Evolutionary conservation across 768 basidiomycete genomes (phyloP).

Genomic region (Leccinum fibrillosum): DNA sequence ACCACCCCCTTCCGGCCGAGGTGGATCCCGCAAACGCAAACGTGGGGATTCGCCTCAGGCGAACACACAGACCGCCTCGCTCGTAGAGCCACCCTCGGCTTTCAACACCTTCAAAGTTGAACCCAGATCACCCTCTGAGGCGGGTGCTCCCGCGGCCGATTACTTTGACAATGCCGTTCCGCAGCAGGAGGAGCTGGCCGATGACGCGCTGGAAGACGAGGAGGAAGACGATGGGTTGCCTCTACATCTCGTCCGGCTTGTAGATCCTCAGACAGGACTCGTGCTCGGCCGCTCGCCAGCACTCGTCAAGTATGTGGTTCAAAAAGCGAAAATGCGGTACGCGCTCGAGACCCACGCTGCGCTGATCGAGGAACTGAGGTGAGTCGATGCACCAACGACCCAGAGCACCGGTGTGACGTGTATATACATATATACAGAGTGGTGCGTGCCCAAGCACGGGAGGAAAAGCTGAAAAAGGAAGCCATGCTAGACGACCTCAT

Average conservation of each 20-base stretch:
- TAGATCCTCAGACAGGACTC: conserved; percentile 57
- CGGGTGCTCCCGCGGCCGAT: conserved; percentile 28
- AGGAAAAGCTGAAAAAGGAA: conserved; percentile 60
- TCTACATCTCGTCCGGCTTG: conserved; percentile 45
- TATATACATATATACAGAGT: conserved; percentile 23
- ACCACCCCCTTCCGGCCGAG: conserved; percentile 70
- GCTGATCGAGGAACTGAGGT: conserved; percentile 61
- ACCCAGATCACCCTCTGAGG: conserved; percentile 41
- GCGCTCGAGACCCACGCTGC: conserved; percentile 64
- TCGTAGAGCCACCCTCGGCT: conserved; percentile 28
- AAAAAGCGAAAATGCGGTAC: conserved; percentile 71
- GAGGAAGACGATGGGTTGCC: conserved; percentile 51
- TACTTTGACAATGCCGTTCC: conserved; percentile 29
- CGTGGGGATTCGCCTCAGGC: conserved; percentile 38
- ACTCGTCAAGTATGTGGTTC: conserved; percentile 67
- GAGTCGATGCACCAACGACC: background rate
- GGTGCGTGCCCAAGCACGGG: conserved; percentile 47
- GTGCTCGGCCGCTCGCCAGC: conserved; percentile 66
- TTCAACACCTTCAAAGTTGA: conserved; percentile 70
- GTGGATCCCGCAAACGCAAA: conserved; percentile 70
- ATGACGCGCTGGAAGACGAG: conserved; percentile 24
- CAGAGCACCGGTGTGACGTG: background rate
- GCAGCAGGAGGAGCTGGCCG: conserved; percentile 17
- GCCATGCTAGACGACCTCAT: conserved; percentile 53
- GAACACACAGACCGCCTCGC: conserved; percentile 14